Evolutionary conservation across 2,329 filamentous ascomycete species (phyloP).

Genomic region (Ophiostoma sp.): DNA sequence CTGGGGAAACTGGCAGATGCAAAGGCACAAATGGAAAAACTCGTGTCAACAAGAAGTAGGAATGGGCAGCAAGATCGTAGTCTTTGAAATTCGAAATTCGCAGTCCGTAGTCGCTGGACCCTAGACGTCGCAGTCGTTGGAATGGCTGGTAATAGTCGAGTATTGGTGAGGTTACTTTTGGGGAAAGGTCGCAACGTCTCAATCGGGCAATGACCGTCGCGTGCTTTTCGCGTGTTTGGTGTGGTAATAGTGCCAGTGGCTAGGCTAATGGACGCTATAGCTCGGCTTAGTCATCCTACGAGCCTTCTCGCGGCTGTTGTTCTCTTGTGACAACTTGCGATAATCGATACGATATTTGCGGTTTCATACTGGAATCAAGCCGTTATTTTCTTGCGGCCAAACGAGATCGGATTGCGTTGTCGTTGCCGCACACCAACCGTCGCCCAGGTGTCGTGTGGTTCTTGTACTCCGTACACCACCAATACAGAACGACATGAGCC

Average conservation of each 20-base stretch:
- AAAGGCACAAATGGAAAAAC: neutral
- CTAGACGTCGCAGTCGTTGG: neutral
- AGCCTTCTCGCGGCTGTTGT: neutral
- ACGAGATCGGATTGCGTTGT: neutral
- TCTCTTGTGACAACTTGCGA: neutral
- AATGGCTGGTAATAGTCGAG: neutral
- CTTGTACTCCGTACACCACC: neutral
- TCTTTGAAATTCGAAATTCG: neutral
- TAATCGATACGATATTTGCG: neutral
- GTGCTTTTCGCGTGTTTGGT: constrained; percentile 21
- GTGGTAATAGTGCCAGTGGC: neutral
- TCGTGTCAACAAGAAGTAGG: neutral
- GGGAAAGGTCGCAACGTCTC: constrained; percentile 7
- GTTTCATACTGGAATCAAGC: too few relatives aligned
- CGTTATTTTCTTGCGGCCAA: too few relatives aligned
- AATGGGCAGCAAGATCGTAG: constrained; percentile 2
- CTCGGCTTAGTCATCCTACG: neutral
- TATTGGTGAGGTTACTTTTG: neutral
- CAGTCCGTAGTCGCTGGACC: neutral
- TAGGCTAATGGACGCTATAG: neutral
- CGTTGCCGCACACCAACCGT: neutral
- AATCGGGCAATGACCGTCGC: constrained; percentile 16
- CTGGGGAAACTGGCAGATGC: neutral
- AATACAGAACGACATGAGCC: neutral
- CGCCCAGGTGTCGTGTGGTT: neutral